Percentiles rank a stretch among this genome's conserved stretches.
Evolutionary conservation across 331 rosid genomes (phyloP).

Genomic region (Rhamnella rubrinervis): DNA sequence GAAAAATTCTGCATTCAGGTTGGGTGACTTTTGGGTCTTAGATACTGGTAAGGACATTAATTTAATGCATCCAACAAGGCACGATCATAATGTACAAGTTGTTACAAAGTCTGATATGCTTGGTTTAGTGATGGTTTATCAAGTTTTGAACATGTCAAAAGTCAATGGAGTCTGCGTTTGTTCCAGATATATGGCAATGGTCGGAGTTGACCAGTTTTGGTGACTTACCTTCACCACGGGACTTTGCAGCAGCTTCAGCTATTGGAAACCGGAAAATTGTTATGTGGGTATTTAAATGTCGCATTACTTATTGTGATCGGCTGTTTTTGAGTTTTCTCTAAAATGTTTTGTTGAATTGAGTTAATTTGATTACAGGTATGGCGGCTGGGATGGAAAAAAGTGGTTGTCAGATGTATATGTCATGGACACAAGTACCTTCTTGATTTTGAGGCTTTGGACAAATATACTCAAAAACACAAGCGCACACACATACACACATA

Average conservation of each 20-base stretch:
- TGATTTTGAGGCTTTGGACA: slow-evolving; percentile 18
- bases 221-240: slow-evolving; percentile 89
- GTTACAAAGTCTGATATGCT: slow-evolving; percentile 2
- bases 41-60: slow-evolving; percentile 72
- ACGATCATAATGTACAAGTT: slow-evolving; percentile 4
- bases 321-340: slow-evolving; percentile 12
- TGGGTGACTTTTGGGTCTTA: slow-evolving; percentile 99
- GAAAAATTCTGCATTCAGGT: slow-evolving; percentile 51
- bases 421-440: slow-evolving; percentile 78
- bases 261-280: slow-evolving; percentile 88
- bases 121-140: slow-evolving; percentile 18
- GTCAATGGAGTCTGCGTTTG: slow-evolving; percentile 20
- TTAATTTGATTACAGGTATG: slow-evolving; percentile 63
- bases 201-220: slow-evolving; percentile 93
- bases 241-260: slow-evolving; percentile 92
- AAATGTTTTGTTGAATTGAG: slow-evolving; percentile 11
- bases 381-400: slow-evolving; percentile 99
- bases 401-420: slow-evolving; percentile 94
- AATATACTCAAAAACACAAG: not conserved
- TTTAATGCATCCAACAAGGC: slow-evolving; percentile 11
- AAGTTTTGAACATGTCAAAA: slow-evolving; percentile 11
- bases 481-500: not conserved
- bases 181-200: slow-evolving; percentile 98
- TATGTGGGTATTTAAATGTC: slow-evolving; percentile 52
- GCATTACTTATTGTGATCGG: not conserved